A percentile compares a stretch with the other conserved stretches of the same genome.
Conservation (phyloP, 164 flowering plant genomes). For the Saururus chinensis region DNA sequence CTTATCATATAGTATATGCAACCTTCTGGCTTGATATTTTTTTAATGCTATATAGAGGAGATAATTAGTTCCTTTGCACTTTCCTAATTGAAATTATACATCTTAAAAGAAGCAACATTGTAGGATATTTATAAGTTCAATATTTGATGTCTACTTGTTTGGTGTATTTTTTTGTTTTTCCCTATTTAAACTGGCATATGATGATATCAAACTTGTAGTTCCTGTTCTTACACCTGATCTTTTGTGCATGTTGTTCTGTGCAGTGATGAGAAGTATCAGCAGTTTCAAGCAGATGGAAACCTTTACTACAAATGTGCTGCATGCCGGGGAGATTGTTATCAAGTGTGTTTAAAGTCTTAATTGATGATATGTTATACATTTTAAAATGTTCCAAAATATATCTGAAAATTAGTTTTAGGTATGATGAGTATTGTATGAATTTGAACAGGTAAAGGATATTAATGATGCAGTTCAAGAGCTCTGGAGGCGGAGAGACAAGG, state of each 20-base stretch:
- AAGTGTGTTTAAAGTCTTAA: constrained; percentile 34
- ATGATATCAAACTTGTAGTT: too few relatives aligned
- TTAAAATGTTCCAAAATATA: background rate
- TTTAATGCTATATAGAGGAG: background rate
- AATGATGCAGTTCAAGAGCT: constrained; percentile 96
- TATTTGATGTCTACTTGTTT: too few relatives aligned
- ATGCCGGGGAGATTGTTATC: constrained; percentile 92
- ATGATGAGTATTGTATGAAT: too few relatives aligned
- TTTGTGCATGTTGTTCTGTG: constrained; percentile 9
- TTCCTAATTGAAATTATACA: too few relatives aligned
- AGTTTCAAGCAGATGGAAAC: constrained; percentile 83
- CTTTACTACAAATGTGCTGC: constrained; percentile 87
- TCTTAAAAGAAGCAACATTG: too few relatives aligned
- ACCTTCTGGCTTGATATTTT: background rate
- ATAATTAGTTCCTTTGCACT: too few relatives aligned
- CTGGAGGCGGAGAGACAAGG: constrained; percentile 81
- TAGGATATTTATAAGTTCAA: too few relatives aligned
- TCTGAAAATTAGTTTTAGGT: background rate
- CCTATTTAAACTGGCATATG: too few relatives aligned
- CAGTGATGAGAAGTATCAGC: constrained; percentile 90
- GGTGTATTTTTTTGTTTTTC: too few relatives aligned
- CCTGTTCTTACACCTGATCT: background rate
- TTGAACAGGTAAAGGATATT: constrained; percentile 54
- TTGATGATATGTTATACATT: background rate
- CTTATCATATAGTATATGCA: too few relatives aligned